Evolutionary conservation across 176 grass and related monocot species (phyloP), one percentile per base, ranked within the genome.

Genomic region (Pontederia crassipes): DNA sequence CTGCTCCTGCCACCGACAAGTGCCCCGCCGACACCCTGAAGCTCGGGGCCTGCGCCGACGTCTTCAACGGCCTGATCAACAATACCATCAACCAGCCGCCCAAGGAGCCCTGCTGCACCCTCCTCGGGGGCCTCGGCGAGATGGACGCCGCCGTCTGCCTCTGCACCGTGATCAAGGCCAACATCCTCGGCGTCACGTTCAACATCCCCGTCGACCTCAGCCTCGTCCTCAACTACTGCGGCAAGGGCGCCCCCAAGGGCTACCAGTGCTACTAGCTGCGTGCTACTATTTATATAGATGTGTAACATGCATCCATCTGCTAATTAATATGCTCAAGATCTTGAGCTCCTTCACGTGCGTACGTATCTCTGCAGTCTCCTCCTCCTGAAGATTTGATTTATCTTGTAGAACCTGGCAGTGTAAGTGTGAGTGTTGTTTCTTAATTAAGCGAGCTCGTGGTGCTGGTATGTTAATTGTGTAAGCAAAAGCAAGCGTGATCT

Each of bases 211-310:
- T 93, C 54, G 66, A 93, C 68, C 89, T 88, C 59, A 93, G 83
- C 67, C 83, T 93, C 48, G 74, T 93, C 50, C 89, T 93, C 49
- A 84, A 93, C 80, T 93, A 83, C 79, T 93, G 89, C 28, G 89
- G 89, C 60, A 93, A 88, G 89, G 84, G 81, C 26, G 52, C 73
- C 32, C 89, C 89, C 49, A 67, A 78, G n/a, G 84, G 89, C 8
- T 93, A 87, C 89, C 85, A 84, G 78, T 93, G 89, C 81, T 10
- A 50, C 57, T 88, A 49, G 67, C 13, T 17, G 17, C n/a, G n/a
- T n/a, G n/a, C n/a, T n/a, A n/a, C n/a, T n/a, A n/a, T n/a, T n/a
- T n/a, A n/a, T n/a, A n/a, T n/a, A n/a, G n/a, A n/a, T n/a, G n/a
- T n/a, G n/a, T n/a, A n/a, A n/a, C n/a, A n/a, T n/a, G n/a, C n/a